Percentiles rank a stretch among this genome's conserved stretches.
These are phyloP conservation scores for Cryphonectria parasitica DNA, from an alignment of 2,329 filamentous ascomycete species.

Conservation along the genomic window DNA sequence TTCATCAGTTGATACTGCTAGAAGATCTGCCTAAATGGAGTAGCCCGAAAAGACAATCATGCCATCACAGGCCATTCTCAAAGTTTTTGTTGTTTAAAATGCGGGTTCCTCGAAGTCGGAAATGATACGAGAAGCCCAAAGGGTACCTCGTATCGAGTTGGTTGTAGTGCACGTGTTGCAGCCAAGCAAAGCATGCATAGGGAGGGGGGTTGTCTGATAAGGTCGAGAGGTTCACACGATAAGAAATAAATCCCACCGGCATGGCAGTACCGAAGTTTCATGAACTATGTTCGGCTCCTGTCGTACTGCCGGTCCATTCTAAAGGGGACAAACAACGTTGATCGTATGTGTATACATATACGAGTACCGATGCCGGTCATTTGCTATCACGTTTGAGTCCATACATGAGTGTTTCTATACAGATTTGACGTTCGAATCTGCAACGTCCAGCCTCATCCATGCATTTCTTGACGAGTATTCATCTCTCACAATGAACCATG, in stretches of 20 bases:
- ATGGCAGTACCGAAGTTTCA: not conserved
- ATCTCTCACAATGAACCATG: slow-evolving; percentile 1
- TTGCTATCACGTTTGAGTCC: not conserved
- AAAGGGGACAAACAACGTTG: not conserved
- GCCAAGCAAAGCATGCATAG: not conserved
- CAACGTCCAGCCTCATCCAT: not conserved
- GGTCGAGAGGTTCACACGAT: not conserved
- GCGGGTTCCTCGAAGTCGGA: not conserved
- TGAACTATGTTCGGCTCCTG: not conserved
- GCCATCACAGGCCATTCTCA: not conserved
- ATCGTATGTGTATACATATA: not conserved
- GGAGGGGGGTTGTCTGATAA: not conserved
- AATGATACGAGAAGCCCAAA: not conserved
- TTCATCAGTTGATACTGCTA: not conserved
- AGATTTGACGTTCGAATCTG: not conserved
- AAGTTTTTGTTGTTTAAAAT: not conserved
- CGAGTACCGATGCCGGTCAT: not conserved
- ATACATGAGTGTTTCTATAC: not conserved
- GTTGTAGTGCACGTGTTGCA: not conserved
- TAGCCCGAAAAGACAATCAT: not conserved
- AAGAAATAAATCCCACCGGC: not conserved
- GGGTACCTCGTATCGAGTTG: not conserved
- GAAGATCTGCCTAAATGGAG: not conserved
- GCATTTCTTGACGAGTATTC: not conserved
- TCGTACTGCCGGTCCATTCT: not conserved